Evolutionary conservation across 805 yeast genomes (phyloP).

Genomic region (Candida wancherniae): DNA sequence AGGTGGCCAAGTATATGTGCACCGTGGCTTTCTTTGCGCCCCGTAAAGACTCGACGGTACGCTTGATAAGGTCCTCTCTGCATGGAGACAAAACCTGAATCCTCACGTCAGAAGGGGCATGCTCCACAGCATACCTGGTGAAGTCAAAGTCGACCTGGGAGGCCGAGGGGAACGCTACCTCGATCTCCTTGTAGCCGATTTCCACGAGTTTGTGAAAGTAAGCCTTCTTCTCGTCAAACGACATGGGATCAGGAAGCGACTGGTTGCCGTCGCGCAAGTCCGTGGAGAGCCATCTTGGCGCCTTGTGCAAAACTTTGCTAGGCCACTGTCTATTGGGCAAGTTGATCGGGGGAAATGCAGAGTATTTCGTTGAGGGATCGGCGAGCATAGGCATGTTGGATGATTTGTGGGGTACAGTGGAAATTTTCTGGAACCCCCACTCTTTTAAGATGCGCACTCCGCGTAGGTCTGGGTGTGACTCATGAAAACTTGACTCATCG

Average conservation of each 20-base stretch:
- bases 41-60: constrained; percentile 66
- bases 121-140: constrained; percentile 67
- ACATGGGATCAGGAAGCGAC: constrained; percentile 82
- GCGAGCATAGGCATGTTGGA: constrained; percentile 28
- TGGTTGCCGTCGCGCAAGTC: constrained; percentile 84
- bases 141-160: constrained; percentile 78
- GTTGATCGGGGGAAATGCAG: constrained; percentile 48
- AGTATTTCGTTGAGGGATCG: constrained; percentile 63
- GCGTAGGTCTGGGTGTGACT: no score
- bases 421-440: no score
- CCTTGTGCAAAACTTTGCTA: constrained; percentile 45
- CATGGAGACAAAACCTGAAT: constrained; percentile 76
- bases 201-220: constrained; percentile 66
- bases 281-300: constrained; percentile 82
- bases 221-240: constrained; percentile 68
- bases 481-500: no score
- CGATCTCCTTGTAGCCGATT: constrained; percentile 77
- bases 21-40: constrained; percentile 76
- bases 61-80: constrained; percentile 63
- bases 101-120: constrained; percentile 71
- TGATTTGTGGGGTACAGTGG: no score
- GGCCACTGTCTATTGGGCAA: constrained; percentile 74
- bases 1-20: constrained; percentile 72
- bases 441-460: no score
- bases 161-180: constrained; percentile 79